phyloP scores from a whole-genome alignment of 2,329 filamentous ascomycete species.

The Aspergillus amoenus region DNA sequence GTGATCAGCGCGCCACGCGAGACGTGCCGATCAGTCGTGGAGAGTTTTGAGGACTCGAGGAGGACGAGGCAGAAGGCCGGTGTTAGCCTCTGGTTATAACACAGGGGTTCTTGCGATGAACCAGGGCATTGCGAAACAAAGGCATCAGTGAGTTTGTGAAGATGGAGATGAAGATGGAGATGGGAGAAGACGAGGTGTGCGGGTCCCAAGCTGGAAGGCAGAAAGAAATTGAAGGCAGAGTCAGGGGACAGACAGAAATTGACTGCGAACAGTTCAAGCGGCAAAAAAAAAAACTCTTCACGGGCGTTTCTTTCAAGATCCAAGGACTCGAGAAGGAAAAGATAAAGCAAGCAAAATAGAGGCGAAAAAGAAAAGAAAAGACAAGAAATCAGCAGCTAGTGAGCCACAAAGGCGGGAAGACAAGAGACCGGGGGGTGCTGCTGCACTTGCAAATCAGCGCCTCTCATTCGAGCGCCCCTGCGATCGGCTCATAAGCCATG shows the following conservation, averaged over 20 bases:
- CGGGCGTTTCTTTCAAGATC: background rate
- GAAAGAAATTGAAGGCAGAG: background rate
- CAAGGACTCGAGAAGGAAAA: background rate
- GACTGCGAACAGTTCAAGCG: no score
- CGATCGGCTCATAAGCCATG: background rate
- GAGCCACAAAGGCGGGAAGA: background rate
- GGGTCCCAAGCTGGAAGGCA: background rate
- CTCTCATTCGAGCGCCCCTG: background rate
- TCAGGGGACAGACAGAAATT: no score
- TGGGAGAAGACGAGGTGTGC: background rate
- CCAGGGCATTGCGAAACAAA: background rate
- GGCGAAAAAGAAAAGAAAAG: background rate
- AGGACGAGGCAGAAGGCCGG: background rate
- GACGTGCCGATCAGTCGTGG: conserved; percentile 4
- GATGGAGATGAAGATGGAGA: background rate
- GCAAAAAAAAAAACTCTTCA: background rate
- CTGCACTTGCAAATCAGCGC: background rate
- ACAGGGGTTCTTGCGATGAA: background rate
- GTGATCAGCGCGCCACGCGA: conserved; percentile 11
- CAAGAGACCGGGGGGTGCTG: background rate
- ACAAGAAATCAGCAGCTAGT: background rate
- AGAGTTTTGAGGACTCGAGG: background rate
- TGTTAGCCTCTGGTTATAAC: conserved; percentile 8
- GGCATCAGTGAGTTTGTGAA: conserved; percentile 1
- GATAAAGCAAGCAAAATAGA: background rate